These are phyloP conservation scores for Chlorella sp. DNA, from an alignment of 139 green algal genomes.

Conservation along the genomic window DNA sequence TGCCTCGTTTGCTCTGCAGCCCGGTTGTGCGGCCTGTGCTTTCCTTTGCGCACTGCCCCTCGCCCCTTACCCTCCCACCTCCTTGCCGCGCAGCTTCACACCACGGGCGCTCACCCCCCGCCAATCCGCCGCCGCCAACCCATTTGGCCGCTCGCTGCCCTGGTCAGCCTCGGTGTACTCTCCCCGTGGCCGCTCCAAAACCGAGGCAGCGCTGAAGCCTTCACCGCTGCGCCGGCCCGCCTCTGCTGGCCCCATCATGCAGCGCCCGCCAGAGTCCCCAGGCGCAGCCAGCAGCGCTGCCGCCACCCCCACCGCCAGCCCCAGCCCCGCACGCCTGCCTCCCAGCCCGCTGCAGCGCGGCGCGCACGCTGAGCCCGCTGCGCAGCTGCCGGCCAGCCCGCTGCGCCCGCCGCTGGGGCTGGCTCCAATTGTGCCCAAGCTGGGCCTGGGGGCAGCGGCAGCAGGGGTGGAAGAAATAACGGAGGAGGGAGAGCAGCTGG, in stretches of 20 bases:
- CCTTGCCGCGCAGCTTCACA: constrained; percentile 4
- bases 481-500: not conserved
- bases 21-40: too few relatives aligned
- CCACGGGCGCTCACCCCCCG: constrained; percentile 11
- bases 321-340: not conserved
- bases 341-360: not conserved
- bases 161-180: not conserved
- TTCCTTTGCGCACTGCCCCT: not conserved
- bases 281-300: not conserved
- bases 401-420: not conserved
- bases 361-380: not conserved
- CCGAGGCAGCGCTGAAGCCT: too few relatives aligned
- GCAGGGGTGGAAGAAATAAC: not conserved
- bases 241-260: not conserved
- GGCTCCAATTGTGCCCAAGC: not conserved
- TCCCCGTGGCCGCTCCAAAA: not conserved
- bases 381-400: not conserved
- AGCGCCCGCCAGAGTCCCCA: not conserved
- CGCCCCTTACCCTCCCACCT: not conserved
- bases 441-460: too few relatives aligned
- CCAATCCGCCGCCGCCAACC: constrained; percentile 8
- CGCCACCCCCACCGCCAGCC: not conserved
- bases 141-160: not conserved
- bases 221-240: not conserved
- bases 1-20: too few relatives aligned